Evolutionary conservation across 2,329 filamentous ascomycete species (phyloP).

Genomic region (Fusarium sambucinum): DNA sequence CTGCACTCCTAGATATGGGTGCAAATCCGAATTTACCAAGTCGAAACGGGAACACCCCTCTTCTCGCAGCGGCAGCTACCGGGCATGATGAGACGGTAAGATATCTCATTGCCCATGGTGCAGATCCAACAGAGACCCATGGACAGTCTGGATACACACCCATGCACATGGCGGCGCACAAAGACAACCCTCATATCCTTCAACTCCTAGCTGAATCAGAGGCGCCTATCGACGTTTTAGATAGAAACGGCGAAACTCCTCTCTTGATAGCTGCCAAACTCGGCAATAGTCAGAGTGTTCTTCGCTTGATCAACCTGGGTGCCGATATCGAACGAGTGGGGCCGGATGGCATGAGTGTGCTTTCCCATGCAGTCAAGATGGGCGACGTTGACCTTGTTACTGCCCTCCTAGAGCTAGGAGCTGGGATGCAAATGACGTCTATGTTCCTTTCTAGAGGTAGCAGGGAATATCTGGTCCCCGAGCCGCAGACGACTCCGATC

Average conservation of each 20-base stretch:
- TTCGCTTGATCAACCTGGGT: constrained; percentile 43
- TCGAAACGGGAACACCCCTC: constrained; percentile 47
- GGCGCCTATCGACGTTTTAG: constrained; percentile 42
- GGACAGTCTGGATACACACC: constrained; percentile 45
- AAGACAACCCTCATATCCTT: constrained; percentile 44
- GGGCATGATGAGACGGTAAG: constrained; percentile 48
- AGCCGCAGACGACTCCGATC: constrained; percentile 46
- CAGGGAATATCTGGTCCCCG: constrained; percentile 43
- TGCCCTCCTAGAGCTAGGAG: constrained; percentile 42
- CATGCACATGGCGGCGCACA: constrained; percentile 49
- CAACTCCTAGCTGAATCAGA: constrained; percentile 42
- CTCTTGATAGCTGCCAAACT: constrained; percentile 48
- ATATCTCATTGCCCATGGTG: constrained; percentile 46
- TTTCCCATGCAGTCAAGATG: constrained; percentile 47
- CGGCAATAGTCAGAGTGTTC: constrained; percentile 42
- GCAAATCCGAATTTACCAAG: constrained; percentile 45
- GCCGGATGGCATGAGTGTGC: constrained; percentile 47
- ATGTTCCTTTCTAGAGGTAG: constrained; percentile 16
- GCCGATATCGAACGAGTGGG: constrained; percentile 46
- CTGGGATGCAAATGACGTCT: constrained; percentile 34
- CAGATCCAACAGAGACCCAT: constrained; percentile 40
- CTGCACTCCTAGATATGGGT: constrained; percentile 45
- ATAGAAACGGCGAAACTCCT: constrained; percentile 46
- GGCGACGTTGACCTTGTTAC: constrained; percentile 43
- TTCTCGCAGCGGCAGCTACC: constrained; percentile 45